These are phyloP conservation scores for Saccharomycopsis amapae DNA, from an alignment of 805 yeast genomes.

Conservation along the genomic window DNA sequence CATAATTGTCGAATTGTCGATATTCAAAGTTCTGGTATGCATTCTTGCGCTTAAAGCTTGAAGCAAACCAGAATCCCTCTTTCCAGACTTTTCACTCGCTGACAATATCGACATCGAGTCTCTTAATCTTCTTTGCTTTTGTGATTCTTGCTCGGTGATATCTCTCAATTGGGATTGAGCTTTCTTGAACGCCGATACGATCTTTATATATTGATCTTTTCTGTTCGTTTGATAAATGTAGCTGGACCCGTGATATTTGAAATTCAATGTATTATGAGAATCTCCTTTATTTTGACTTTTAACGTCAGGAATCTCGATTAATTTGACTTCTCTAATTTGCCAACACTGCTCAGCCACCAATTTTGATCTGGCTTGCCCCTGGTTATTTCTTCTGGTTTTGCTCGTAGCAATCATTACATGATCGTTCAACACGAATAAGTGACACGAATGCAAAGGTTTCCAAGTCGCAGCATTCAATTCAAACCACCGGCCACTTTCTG, in stretches of 20 bases:
- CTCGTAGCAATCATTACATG: conserved; percentile 66
- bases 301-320: conserved; percentile 33
- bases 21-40: conserved; percentile 51
- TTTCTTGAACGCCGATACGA: conserved; percentile 48
- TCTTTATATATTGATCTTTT: conserved; percentile 46
- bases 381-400: conserved; percentile 34
- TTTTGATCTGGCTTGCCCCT: conserved; percentile 24
- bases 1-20: conserved; percentile 38
- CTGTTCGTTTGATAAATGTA: conserved; percentile 58
- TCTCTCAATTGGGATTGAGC: conserved; percentile 57
- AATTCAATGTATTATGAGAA: conserved; percentile 35
- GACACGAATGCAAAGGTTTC: conserved; percentile 71
- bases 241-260: conserved; percentile 41
- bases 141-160: conserved; percentile 43
- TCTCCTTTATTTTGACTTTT: conserved; percentile 21
- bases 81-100: conserved; percentile 21
- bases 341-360: conserved; percentile 72
- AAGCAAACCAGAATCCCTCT: conserved; percentile 34
- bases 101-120: conserved; percentile 40
- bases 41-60: conserved; percentile 56
- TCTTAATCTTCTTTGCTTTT: conserved; percentile 36
- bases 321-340: conserved; percentile 57
- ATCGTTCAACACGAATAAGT: conserved; percentile 72
- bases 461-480: conserved; percentile 81
- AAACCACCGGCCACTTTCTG: conserved; percentile 79